A percentile compares a stretch with the other conserved stretches of the same genome.
Evolutionary conservation across 441 rosid species (phyloP).

Genomic region (Corymbia calophylla): DNA sequence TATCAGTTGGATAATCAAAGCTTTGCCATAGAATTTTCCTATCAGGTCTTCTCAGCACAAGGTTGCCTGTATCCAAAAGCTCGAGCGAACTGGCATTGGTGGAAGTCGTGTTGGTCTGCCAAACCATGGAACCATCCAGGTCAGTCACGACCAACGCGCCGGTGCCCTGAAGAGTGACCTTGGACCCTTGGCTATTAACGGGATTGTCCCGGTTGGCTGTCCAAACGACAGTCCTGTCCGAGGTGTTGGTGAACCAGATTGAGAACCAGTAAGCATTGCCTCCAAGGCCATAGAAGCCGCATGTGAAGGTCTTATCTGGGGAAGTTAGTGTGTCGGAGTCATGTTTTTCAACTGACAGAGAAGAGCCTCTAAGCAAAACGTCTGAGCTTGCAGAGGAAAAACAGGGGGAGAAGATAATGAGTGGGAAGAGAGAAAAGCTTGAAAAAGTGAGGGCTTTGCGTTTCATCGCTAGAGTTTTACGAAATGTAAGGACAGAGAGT

Average conservation of each 20-base stretch:
- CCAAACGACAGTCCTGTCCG: constrained; percentile 36
- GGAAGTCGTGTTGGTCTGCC: constrained; percentile 24
- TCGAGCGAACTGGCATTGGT: constrained; percentile 5
- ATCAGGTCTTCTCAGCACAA: constrained; percentile 10
- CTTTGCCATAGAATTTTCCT: constrained; percentile 32
- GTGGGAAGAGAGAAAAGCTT: background rate
- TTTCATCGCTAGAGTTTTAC: background rate
- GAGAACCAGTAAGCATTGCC: constrained; percentile 42
- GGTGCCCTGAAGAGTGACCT: constrained; percentile 9
- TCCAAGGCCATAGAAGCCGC: constrained; percentile 27
- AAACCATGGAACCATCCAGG: constrained; percentile 20
- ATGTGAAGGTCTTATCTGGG: constrained; percentile 26
- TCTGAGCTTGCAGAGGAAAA: constrained; percentile 1
- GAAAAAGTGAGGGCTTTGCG: background rate
- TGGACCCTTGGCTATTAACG: constrained; percentile 36
- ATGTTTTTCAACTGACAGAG: constrained; percentile 21
- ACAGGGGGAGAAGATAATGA: background rate
- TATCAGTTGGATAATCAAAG: constrained; percentile 41
- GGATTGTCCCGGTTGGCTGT: constrained; percentile 41
- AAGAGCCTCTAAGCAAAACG: constrained; percentile 14
- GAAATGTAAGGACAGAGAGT: background rate
- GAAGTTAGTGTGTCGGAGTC: constrained; percentile 15
- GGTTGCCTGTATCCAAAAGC: constrained; percentile 35
- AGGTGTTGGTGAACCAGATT: constrained; percentile 30
- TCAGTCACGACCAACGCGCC: constrained; percentile 33